A percentile compares a stretch with the other conserved stretches of the same genome.
phyloP scores from a whole-genome alignment of 176 grass and related monocot genomes.

The Bonia amplexicaulis region DNA sequence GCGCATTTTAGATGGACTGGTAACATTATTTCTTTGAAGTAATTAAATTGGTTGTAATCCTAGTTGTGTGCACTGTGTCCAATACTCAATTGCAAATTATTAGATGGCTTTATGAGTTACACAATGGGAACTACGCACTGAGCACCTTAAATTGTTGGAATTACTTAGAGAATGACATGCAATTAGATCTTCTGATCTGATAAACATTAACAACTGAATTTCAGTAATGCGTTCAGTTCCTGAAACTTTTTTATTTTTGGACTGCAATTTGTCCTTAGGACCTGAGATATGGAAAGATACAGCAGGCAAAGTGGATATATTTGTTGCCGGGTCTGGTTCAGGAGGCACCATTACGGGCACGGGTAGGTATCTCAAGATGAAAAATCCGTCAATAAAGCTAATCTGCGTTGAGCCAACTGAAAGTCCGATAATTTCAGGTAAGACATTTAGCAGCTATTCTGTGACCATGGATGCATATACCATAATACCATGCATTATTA shows the following conservation, averaged over 20 bases:
- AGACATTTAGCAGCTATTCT: neutral
- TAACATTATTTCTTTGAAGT: slow-evolving; percentile 25
- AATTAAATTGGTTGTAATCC: neutral
- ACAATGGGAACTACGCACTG: neutral
- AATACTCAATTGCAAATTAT: neutral
- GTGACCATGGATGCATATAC: neutral
- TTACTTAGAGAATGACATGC: neutral
- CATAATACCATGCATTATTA: no score
- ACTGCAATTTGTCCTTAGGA: neutral
- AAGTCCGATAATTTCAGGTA: slow-evolving; percentile 77
- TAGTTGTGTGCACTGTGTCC: neutral
- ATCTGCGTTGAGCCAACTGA: slow-evolving; percentile 68
- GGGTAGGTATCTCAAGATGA: slow-evolving; percentile 79
- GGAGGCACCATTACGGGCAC: slow-evolving; percentile 75
- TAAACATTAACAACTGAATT: neutral
- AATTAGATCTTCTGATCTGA: neutral
- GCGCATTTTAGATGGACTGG: slow-evolving; percentile 73
- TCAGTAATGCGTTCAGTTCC: no score
- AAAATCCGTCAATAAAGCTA: slow-evolving; percentile 53
- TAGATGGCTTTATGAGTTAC: no score
- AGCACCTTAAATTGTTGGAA: neutral
- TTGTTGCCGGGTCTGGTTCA: slow-evolving; percentile 53
- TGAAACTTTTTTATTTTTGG: no score
- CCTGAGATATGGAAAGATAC: slow-evolving; percentile 94
- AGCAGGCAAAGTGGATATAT: slow-evolving; percentile 72